Evolutionary conservation across 192 early-diverging fungal species (phyloP), one percentile per base, ranked within the genome.

Genomic region (Obelidium mucronatum): DNA sequence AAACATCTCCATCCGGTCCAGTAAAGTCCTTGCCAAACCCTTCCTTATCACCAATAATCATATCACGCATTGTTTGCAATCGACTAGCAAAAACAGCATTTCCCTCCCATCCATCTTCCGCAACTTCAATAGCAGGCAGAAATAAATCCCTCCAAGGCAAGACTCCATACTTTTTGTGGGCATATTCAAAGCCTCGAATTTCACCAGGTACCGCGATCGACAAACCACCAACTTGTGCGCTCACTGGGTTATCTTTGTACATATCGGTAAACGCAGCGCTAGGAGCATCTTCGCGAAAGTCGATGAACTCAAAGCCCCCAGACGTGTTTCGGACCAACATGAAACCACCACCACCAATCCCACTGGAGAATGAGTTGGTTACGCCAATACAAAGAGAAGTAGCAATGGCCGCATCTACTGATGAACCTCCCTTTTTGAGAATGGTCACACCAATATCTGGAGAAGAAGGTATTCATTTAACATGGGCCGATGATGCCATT

Each of bases 261-360:
- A 98, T 97, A 71, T 93, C 88, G 33, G 76, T 82, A n/a, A 73
- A 81, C 3, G 94, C 86, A 11, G 90, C 91, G 39, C 79, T 78
- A 6, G 94, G 94, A 11, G 97, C 97, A 1, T 83, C 81, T 78
- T 98, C 97, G 30, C 97, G 83, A 67, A 97, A 98, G 77, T 98
- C 94, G 44, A 98, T 88, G 22, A 92, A 85, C 61, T 71, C 44
- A 19, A 60, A 72, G 24, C 40, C 37, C 22, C 54, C 79, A 0
- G 87, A 89, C 2, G 84, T 75, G 2, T 84, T 76, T 36, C 93
- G 88, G 11, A 96, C 85, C 6, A 95, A 84, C 93, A 96, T 94
- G 78, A 98, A 97, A 4, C 97, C 97, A 34, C 97, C 97, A 11
- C 97, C 95, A 44, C 97, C 95, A 61, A 98, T 94, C 36, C 97